phyloP scores from a whole-genome alignment of 106 monocot species.

The Platanthera guangdongensis region DNA sequence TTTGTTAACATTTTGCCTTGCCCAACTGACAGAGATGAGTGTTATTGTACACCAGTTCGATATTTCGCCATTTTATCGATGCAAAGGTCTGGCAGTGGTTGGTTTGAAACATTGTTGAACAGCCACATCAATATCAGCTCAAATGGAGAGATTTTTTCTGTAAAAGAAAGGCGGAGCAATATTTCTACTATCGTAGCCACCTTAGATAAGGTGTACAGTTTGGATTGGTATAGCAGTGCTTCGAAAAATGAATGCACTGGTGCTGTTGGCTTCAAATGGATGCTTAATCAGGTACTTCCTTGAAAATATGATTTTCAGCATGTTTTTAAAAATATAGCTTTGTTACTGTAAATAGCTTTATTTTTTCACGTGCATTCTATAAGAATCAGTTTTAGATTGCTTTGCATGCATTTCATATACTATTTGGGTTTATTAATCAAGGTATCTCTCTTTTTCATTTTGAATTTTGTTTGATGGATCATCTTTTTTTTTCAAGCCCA shows the following conservation, averaged over 20 bases:
- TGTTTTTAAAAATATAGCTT: background rate
- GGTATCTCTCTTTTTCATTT: background rate
- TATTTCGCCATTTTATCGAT: constrained; percentile 48
- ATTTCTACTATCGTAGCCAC: constrained; percentile 13
- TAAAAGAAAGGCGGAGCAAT: constrained; percentile 16
- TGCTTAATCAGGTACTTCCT: constrained; percentile 18
- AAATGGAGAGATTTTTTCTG: constrained; percentile 20
- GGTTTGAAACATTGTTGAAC: constrained; percentile 41
- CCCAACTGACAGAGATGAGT: constrained; percentile 30
- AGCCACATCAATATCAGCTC: constrained; percentile 23
- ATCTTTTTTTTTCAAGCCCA: background rate
- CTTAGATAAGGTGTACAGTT: constrained; percentile 16
- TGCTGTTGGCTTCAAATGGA: constrained; percentile 28
- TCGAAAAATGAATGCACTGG: constrained; percentile 23
- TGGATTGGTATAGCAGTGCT: constrained; percentile 18
- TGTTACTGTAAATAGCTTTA: background rate
- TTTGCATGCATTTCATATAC: too few relatives aligned
- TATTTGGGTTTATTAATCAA: background rate
- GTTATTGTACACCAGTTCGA: constrained; percentile 35
- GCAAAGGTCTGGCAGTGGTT: constrained; percentile 62
- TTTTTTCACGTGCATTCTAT: too few relatives aligned
- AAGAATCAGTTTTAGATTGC: too few relatives aligned
- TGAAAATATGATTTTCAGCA: background rate
- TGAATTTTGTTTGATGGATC: background rate
- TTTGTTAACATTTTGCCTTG: background rate